These are phyloP conservation scores for Neurospora sp. DNA, from an alignment of 495 filamentous ascomycete species.

Conservation along the genomic window DNA sequence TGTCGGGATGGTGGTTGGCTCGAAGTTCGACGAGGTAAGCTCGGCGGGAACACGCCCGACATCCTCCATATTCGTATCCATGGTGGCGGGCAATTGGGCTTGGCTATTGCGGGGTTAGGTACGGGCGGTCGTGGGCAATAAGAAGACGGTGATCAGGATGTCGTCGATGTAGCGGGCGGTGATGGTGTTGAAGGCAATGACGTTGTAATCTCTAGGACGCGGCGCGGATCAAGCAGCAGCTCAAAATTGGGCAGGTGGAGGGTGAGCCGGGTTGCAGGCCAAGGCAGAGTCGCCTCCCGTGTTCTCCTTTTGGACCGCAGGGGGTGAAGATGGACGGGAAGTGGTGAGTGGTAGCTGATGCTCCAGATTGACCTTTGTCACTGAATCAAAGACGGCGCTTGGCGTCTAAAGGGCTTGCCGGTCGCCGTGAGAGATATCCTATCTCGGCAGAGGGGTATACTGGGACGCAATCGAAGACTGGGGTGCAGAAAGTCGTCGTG, in stretches of 20 bases:
- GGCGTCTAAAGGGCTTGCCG: background rate
- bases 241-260: constrained; percentile 21
- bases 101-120: background rate
- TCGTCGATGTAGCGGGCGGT: background rate
- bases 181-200: constrained; percentile 5
- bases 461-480: background rate
- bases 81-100: constrained; percentile 27
- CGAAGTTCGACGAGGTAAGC: constrained; percentile 60
- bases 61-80: constrained; percentile 99
- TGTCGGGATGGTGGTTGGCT: constrained; percentile 82
- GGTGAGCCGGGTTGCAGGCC: background rate
- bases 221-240: constrained; percentile 10
- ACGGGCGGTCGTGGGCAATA: background rate
- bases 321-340: background rate
- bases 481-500: background rate
- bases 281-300: background rate
- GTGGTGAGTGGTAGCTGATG: background rate
- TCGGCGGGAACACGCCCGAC: constrained; percentile 81
- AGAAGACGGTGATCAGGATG: background rate
- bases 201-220: constrained; percentile 7
- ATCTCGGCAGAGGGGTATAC: background rate
- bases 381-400: background rate
- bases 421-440: background rate
- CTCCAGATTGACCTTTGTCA: background rate
- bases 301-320: background rate